Base-by-base conservation (phyloP, 805 yeast species). In the Metschnikowia matae region DNA sequence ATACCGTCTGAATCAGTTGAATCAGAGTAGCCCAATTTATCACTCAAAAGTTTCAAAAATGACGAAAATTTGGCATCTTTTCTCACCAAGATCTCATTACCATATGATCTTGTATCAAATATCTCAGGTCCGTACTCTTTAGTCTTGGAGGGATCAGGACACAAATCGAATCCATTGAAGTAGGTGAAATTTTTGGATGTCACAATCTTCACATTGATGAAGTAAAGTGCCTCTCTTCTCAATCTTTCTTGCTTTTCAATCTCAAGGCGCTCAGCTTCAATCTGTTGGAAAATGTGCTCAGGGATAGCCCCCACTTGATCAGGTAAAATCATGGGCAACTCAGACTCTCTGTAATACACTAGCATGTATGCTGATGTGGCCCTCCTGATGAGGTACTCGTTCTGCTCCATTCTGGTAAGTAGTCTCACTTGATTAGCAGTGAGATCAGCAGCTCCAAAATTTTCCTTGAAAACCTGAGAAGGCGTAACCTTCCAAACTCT, bases 341-440 rank as follows among this genome's bases (percentile, higher is more conserved):
- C 79, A 2, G 79, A 70, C 62, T 87, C 82, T 48, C 96, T 78
- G 54, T 91, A 79, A 64, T 94, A 94, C 2, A 94, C 98, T 68
- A 94, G 79, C 99, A 94, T 94, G 63, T 94, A 94, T 1, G 99
- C 99, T 39, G 94, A 88, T 0, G 98, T 91, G 36, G 89, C 94
- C 43, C 96, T 82, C 56, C 88, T 81, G 29, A 87, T 70, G 41
- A 71, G 53, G 53, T 85, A 84, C 44, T 78, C 84, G 53, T 82
- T 83, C 49, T 81, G 85, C 55, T 85, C 85, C 14, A 70, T 69
- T 59, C 85, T 75, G 0, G 85, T 68, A 70, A 86, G 67, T 46
- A 69, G 71, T 38, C 77, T 70, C 18, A 82, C 64, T 40, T 78
- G 76, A 11, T 71, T 74, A 20, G 75, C 78, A 1, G 81, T 61